Conservation (phyloP, 805 yeast species). For the Monosporozyma yasuniensis region DNA sequence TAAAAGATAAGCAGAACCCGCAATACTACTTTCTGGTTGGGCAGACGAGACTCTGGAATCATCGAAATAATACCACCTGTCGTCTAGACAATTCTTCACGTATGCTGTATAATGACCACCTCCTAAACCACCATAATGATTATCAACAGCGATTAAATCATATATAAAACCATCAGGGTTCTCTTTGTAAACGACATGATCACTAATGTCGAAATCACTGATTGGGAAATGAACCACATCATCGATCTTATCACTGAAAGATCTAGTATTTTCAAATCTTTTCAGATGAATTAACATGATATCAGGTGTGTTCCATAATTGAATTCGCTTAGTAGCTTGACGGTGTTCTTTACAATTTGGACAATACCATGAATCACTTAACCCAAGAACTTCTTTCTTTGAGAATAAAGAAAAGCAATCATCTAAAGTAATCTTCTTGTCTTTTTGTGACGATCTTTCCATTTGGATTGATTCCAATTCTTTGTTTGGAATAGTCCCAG, state of each 20-base stretch:
- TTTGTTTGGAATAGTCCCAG: constrained; percentile 41
- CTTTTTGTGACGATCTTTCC: constrained; percentile 21
- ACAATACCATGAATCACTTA: constrained; percentile 90
- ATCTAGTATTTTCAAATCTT: constrained; percentile 75
- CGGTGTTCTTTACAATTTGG: constrained; percentile 82
- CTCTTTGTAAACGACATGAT: constrained; percentile 38
- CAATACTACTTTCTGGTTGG: constrained; percentile 50
- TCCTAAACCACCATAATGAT: constrained; percentile 92
- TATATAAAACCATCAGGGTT: constrained; percentile 39
- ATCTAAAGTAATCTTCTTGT: constrained; percentile 46
- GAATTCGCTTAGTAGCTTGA: constrained; percentile 84
- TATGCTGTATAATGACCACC: constrained; percentile 97
- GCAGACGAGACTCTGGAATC: constrained; percentile 66
- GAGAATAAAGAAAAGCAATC: constrained; percentile 73
- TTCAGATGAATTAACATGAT: constrained; percentile 82
- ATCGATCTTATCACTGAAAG: constrained; percentile 84
- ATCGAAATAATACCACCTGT: constrained; percentile 81
- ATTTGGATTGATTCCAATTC: constrained; percentile 43
- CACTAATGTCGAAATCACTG: constrained; percentile 63
- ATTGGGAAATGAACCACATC: constrained; percentile 82
- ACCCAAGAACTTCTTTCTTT: constrained; percentile 74
- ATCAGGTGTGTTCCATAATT: constrained; percentile 91
- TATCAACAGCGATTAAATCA: constrained; percentile 87
- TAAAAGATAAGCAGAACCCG: constrained; percentile 77
- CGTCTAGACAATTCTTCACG: constrained; percentile 68